Evolutionary conservation across 768 basidiomycete species (phyloP).

Genomic region (Austroboletus eburneus): DNA sequence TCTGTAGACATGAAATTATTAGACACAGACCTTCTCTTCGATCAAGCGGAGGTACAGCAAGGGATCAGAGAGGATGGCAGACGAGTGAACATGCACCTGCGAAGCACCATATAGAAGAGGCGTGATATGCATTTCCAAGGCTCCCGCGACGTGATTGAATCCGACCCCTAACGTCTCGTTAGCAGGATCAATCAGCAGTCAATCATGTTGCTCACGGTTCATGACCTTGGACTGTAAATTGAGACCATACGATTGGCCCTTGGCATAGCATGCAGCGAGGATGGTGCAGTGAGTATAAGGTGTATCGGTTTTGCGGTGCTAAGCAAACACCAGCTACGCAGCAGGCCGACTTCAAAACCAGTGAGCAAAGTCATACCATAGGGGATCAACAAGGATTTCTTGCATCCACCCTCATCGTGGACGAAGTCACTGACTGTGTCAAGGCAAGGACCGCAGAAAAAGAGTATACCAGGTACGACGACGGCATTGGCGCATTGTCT

Average conservation of each 20-base stretch:
- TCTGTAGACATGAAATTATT: too few species aligned
- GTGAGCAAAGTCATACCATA: too few species aligned
- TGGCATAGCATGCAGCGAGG: conserved; percentile 31
- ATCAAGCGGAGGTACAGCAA: conserved; percentile 25
- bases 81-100: conserved; percentile 21
- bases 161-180: conserved; percentile 32
- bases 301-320: too few species aligned
- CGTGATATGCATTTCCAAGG: conserved; percentile 40
- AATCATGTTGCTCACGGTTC: conserved; percentile 31
- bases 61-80: conserved; percentile 23
- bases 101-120: conserved; percentile 31
- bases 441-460: conserved; percentile 81
- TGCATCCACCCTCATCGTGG: conserved; percentile 70
- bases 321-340: too few species aligned
- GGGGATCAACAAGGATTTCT: conserved; percentile 58
- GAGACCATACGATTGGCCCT: conserved; percentile 33
- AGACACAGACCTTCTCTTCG: conserved; percentile 34
- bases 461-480: too few species aligned
- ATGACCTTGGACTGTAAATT: conserved; percentile 33
- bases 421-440: conserved; percentile 64
- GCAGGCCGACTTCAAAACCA: too few species aligned
- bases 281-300: conserved; percentile 39
- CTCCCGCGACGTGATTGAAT: conserved; percentile 44
- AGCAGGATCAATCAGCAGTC: neutral
- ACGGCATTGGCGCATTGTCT: too few species aligned